phyloP scores from a whole-genome alignment of 495 filamentous ascomycete species.

The Podospora pseudopauciseta region DNA sequence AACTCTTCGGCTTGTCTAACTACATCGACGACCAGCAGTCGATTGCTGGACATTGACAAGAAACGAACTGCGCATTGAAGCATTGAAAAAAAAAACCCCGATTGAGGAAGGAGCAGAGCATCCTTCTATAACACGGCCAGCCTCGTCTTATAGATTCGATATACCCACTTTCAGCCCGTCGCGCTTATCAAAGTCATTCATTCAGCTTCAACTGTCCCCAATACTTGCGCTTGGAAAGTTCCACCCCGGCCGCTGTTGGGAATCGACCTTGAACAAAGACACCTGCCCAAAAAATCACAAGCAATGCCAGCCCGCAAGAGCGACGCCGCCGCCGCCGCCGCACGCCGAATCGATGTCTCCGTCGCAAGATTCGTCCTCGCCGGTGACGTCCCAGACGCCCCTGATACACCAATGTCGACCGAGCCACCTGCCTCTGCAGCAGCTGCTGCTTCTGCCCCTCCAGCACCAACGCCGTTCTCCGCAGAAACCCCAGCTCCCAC shows the following conservation, averaged over 20 bases:
- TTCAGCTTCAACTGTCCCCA: neutral
- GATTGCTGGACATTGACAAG: neutral
- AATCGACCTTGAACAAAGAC: neutral
- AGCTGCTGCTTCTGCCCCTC: conserved; percentile 12
- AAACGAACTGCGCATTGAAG: neutral
- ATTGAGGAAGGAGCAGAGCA: neutral
- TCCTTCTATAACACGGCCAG: neutral
- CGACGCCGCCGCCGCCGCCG: conserved; percentile 15
- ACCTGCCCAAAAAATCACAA: neutral
- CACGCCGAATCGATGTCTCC: conserved; percentile 41
- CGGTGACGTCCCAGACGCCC: conserved; percentile 27
- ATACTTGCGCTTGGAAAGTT: neutral
- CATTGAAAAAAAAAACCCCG: neutral
- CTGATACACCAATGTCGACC: conserved; percentile 18
- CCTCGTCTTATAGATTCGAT: neutral
- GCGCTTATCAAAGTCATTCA: neutral
- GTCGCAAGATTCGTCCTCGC: conserved; percentile 41
- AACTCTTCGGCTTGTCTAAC: neutral
- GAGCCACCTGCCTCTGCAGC: conserved; percentile 16
- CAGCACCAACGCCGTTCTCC: conserved; percentile 8
- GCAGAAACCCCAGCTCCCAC: conserved; percentile 18
- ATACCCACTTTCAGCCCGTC: neutral
- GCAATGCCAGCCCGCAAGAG: neutral
- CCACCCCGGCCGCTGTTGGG: neutral
- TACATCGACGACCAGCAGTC: neutral